phyloP scores from a whole-genome alignment of 345 rosid species.

The Linum lewisii region DNA sequence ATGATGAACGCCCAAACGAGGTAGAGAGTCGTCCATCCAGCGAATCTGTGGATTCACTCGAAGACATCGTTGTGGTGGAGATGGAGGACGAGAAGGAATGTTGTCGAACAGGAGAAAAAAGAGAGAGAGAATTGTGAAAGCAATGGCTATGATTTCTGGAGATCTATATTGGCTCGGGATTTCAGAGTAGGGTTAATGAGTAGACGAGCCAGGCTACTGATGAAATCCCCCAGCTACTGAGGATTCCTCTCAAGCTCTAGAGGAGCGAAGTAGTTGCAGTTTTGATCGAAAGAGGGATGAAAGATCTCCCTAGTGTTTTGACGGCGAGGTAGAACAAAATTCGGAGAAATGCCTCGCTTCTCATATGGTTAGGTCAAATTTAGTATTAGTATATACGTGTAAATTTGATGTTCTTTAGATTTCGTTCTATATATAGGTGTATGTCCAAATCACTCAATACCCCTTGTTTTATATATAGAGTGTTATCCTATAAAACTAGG shows the following conservation, averaged over 20 bases:
- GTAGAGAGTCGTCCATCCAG: constrained; percentile 62
- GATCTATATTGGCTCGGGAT: background rate
- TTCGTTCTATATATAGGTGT: no score
- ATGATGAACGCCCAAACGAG: constrained; percentile 62
- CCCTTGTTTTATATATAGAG: no score
- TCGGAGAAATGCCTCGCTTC: background rate
- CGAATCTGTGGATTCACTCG: constrained; percentile 59
- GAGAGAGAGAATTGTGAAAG: background rate
- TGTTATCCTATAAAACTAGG: no score
- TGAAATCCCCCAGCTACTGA: background rate
- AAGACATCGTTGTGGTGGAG: constrained; percentile 75
- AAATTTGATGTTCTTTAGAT: no score
- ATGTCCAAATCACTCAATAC: no score
- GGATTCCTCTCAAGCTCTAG: background rate
- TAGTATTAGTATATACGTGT: no score
- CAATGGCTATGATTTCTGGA: background rate
- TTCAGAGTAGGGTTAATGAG: background rate
- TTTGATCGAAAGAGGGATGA: background rate
- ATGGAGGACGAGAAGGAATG: constrained; percentile 57
- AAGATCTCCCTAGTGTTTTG: background rate
- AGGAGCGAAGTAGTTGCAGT: background rate
- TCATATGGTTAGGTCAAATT: background rate
- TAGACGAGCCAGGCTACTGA: background rate
- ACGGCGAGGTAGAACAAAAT: background rate
- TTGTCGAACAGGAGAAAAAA: background rate